Percentiles rank a stretch among this genome's conserved stretches.
Conservation (phyloP, 176 grass and related monocot species). For the Hyparrhenia diplandra region DNA sequence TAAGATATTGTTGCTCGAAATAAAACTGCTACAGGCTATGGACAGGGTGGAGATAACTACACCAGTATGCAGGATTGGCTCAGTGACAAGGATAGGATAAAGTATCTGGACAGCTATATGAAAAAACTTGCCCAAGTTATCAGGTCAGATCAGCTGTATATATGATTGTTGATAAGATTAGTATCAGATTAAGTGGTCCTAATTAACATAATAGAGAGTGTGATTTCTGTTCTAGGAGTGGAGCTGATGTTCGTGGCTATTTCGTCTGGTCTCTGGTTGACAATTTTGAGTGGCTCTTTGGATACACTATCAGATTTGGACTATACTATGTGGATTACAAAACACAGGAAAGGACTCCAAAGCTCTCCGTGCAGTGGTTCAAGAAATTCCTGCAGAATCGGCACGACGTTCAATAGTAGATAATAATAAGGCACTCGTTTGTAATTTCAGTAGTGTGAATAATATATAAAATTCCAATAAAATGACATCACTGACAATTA, state of each 20-base stretch:
- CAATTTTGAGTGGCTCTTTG: conserved; percentile 53
- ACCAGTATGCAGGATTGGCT: conserved; percentile 29
- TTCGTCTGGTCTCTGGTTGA: conserved; percentile 57
- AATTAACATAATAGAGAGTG: too few relatives aligned
- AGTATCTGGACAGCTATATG: conserved; percentile 41
- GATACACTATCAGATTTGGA: conserved; percentile 55
- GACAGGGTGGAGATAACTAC: conserved; percentile 21
- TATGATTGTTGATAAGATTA: too few relatives aligned
- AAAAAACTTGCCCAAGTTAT: conserved; percentile 36
- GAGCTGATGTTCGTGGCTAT: conserved; percentile 63
- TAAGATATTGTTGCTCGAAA: too few relatives aligned
- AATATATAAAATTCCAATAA: too few relatives aligned
- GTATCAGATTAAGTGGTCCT: too few relatives aligned
- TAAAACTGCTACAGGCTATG: conserved; percentile 25
- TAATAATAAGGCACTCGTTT: too few relatives aligned
- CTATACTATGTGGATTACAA: conserved; percentile 37
- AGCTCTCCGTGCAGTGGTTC: conserved; percentile 49
- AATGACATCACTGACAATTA: too few relatives aligned
- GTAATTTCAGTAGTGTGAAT: too few relatives aligned
- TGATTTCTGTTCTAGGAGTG: conserved; percentile 12
- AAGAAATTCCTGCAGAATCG: conserved; percentile 31
- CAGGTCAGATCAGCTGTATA: background rate
- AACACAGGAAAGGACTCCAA: conserved; percentile 46
- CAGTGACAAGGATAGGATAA: conserved; percentile 30
- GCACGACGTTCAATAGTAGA: background rate